Percentiles rank a stretch among this genome's conserved stretches.
Conservation (phyloP, 2,329 filamentous ascomycete species). For the Proliferodiscus dingleyae region DNA sequence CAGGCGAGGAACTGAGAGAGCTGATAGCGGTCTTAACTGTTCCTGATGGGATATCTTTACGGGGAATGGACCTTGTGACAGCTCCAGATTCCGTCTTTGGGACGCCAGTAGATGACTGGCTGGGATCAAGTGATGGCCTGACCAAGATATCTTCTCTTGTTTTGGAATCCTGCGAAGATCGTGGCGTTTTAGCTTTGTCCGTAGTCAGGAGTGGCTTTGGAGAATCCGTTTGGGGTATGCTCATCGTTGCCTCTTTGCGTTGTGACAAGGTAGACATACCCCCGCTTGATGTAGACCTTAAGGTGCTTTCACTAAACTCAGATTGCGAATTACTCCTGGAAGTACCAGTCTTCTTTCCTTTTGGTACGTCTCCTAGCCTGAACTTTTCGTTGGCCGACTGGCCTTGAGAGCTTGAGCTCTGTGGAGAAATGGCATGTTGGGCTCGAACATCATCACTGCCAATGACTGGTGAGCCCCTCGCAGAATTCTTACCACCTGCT, state of each 20-base stretch:
- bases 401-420: slow-evolving; percentile 24
- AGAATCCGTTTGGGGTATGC: slow-evolving; percentile 21
- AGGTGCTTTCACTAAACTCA: slow-evolving; percentile 31
- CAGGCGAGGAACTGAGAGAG: slow-evolving; percentile 27
- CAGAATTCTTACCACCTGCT: slow-evolving; percentile 21
- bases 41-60: slow-evolving; percentile 54
- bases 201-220: slow-evolving; percentile 22
- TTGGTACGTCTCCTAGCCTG: slow-evolving; percentile 76
- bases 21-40: slow-evolving; percentile 21
- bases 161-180: slow-evolving; percentile 56
- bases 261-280: slow-evolving; percentile 18
- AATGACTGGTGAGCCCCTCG: slow-evolving; percentile 22
- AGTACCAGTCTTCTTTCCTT: slow-evolving; percentile 49
- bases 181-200: slow-evolving; percentile 40
- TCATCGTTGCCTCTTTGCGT: slow-evolving; percentile 20
- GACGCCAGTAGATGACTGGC: slow-evolving; percentile 33
- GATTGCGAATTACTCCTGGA: slow-evolving; percentile 33
- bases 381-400: slow-evolving; percentile 52
- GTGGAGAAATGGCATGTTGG: slow-evolving; percentile 27
- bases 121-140: slow-evolving; percentile 34
- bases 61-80: slow-evolving; percentile 40
- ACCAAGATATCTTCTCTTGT: slow-evolving; percentile 49
- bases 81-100: slow-evolving; percentile 57
- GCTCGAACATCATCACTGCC: slow-evolving; percentile 25
- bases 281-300: slow-evolving; percentile 35